phyloP scores from a whole-genome alignment of 768 basidiomycete genomes.

The Panaeolus cyanescens region DNA sequence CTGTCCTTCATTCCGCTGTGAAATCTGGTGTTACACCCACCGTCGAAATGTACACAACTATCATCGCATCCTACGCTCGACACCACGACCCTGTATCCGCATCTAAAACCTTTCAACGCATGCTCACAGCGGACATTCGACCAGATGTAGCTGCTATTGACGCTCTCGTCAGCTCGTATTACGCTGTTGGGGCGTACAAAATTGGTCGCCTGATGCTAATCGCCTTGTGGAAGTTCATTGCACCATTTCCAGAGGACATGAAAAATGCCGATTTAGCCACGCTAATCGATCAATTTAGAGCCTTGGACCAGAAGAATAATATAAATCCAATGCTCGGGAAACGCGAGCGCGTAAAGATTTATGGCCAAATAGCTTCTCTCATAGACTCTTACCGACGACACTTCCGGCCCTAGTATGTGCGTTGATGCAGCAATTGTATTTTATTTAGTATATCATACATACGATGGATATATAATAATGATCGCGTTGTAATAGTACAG shows the following conservation, averaged over 20 bases:
- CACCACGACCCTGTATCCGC: conserved; percentile 56
- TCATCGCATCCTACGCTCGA: conserved; percentile 74
- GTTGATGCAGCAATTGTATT: conserved; percentile 9
- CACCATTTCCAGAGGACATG: conserved; percentile 59
- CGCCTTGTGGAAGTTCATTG: conserved; percentile 64
- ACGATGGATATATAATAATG: not conserved
- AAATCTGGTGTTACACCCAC: conserved; percentile 56
- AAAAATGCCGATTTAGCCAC: conserved; percentile 42
- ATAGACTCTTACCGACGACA: conserved; percentile 15
- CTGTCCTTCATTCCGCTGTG: conserved; percentile 53
- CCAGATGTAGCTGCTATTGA: conserved; percentile 77
- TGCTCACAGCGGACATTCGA: conserved; percentile 59
- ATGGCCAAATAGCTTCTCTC: conserved; percentile 14
- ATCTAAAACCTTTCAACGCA: conserved; percentile 55
- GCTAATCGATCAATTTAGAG: conserved; percentile 51
- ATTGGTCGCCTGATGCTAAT: conserved; percentile 57
- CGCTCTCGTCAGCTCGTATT: conserved; percentile 70
- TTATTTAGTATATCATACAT: conserved; percentile 3
- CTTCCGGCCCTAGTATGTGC: conserved; percentile 9
- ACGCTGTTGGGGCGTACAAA: conserved; percentile 51
- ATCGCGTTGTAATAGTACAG: not conserved
- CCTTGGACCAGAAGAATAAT: conserved; percentile 24
- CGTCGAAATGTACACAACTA: conserved; percentile 73
- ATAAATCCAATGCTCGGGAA: conserved; percentile 6
- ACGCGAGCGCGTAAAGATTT: conserved; percentile 12